Conservation (phyloP, 192 early-diverging fungal species). For the Funneliformis geosporum region DNA sequence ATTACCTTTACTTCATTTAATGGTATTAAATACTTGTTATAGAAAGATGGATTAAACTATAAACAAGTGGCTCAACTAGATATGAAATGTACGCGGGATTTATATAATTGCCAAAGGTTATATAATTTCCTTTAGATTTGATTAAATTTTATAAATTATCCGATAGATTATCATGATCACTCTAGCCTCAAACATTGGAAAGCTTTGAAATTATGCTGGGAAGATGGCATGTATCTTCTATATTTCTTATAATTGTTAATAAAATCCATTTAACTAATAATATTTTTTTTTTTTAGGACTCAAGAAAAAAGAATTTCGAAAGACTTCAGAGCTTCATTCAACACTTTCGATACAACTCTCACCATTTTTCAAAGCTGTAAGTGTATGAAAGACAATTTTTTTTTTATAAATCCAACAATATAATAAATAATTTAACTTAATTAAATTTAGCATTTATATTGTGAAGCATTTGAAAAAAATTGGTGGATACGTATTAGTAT, state of each 20-base stretch:
- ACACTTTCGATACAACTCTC: conserved; percentile 32
- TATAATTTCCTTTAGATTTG: background rate
- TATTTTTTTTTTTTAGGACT: background rate
- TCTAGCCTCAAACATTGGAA: conserved; percentile 42
- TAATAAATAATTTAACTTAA: background rate
- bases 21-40: background rate
- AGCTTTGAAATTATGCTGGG: conserved; percentile 36
- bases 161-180: conserved; percentile 38
- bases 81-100: conserved; percentile 21
- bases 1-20: background rate
- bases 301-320: background rate
- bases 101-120: background rate
- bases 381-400: background rate
- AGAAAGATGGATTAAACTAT: conserved; percentile 38
- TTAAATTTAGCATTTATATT: conserved; percentile 39
- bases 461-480: conserved; percentile 32
- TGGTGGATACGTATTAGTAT: conserved; percentile 51
- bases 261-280: background rate
- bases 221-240: background rate
- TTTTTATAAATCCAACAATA: background rate
- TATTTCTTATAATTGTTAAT: background rate
- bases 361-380: conserved; percentile 45
- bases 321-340: conserved; percentile 34
- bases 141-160: background rate
- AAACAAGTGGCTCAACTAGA: conserved; percentile 47